A percentile compares a stretch with the other conserved stretches of the same genome.
Evolutionary conservation across 805 yeast species (phyloP).

Genomic region (Schwanniomyces sp.): DNA sequence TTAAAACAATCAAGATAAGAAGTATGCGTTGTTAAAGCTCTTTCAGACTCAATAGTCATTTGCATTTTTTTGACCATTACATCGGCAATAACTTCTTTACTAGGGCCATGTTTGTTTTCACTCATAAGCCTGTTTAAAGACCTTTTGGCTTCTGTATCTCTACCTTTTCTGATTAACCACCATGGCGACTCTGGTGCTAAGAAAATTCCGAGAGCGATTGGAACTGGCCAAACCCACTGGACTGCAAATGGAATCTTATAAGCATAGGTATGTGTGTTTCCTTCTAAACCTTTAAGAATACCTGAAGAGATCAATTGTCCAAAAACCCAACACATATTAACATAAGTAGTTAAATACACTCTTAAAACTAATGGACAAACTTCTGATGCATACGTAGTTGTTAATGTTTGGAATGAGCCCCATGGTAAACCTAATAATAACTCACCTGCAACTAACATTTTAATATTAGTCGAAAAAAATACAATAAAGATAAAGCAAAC

Average conservation of each 20-base stretch:
- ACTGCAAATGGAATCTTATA: slow-evolving; percentile 41
- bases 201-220: slow-evolving; percentile 32
- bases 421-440: slow-evolving; percentile 43
- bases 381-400: slow-evolving; percentile 44
- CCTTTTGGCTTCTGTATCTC: slow-evolving; percentile 28
- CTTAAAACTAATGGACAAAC: slow-evolving; percentile 42
- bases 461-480: slow-evolving; percentile 38
- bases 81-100: neutral
- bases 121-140: slow-evolving; percentile 21
- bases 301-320: slow-evolving; percentile 44
- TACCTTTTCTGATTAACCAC: slow-evolving; percentile 41
- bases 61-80: slow-evolving; percentile 2
- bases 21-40: slow-evolving; percentile 5
- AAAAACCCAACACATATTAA: slow-evolving; percentile 37
- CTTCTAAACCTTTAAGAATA: slow-evolving; percentile 34
- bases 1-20: slow-evolving; percentile 45
- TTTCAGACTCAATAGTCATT: slow-evolving; percentile 1
- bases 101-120: neutral
- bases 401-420: slow-evolving; percentile 42
- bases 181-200: slow-evolving; percentile 50
- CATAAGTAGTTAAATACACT: slow-evolving; percentile 38
- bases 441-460: slow-evolving; percentile 43
- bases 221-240: slow-evolving; percentile 41
- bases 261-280: slow-evolving; percentile 26
- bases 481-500: slow-evolving; percentile 36